A percentile compares a stretch with the other conserved stretches of the same genome.
These are phyloP conservation scores for Gaeumannomyces sp. DNA, from an alignment of 2,329 filamentous ascomycete genomes.

Conservation along the genomic window DNA sequence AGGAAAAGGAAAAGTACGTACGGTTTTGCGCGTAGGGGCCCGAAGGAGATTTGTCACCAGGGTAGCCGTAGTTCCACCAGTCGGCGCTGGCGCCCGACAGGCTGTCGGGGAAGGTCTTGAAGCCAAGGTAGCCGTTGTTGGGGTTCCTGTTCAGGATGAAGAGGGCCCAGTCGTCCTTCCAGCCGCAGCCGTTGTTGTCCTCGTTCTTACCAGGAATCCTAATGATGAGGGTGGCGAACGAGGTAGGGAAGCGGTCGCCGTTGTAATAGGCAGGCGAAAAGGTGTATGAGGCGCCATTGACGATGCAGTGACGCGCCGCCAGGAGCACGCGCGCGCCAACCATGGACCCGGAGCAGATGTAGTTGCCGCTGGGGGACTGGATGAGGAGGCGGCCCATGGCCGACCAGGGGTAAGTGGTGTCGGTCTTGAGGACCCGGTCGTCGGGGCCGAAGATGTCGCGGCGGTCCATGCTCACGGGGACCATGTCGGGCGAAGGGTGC, in stretches of 20 bases:
- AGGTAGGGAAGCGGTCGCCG: constrained; percentile 5
- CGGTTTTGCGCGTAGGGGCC: constrained; percentile 5
- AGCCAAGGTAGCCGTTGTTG: constrained; percentile 7
- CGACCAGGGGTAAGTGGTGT: neutral
- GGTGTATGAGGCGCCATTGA: constrained; percentile 5
- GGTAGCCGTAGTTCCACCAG: constrained; percentile 9
- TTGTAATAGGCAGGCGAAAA: constrained; percentile 7
- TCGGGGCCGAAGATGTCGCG: constrained; percentile 3
- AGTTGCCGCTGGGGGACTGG: neutral
- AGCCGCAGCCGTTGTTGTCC: neutral
- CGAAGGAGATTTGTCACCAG: constrained; percentile 1
- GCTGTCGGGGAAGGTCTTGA: constrained; percentile 3
- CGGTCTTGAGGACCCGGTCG: constrained; percentile 2
- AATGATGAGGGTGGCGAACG: constrained; percentile 1
- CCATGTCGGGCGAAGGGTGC: neutral
- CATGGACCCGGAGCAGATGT: constrained; percentile 6
- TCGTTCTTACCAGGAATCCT: neutral
- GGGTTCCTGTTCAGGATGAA: constrained; percentile 2
- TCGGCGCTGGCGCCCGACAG: constrained; percentile 2
- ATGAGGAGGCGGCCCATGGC: constrained; percentile 7
- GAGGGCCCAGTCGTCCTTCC: constrained; percentile 8
- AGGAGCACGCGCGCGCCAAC: constrained; percentile 1
- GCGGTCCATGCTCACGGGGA: too few species aligned
- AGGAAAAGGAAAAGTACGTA: neutral
- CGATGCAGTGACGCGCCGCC: constrained; percentile 7